These are phyloP conservation scores for Copromyces sp. DNA, from an alignment of 495 filamentous ascomycete species.

Conservation along the genomic window DNA sequence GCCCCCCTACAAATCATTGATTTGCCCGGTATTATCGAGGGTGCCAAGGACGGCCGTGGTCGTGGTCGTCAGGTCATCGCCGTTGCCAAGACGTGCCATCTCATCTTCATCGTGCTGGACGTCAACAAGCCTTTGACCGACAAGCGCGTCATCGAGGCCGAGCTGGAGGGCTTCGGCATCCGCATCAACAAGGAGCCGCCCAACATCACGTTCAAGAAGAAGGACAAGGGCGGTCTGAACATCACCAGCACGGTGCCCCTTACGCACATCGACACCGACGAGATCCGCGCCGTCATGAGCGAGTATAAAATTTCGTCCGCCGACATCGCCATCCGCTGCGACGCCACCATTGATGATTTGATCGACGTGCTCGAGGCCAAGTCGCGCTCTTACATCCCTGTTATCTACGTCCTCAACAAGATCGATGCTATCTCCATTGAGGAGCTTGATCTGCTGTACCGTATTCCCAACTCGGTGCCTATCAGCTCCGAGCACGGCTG, in stretches of 20 bases:
- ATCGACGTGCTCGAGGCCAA: slow-evolving; percentile 96
- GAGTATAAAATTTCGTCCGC: slow-evolving; percentile 96
- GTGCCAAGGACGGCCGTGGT: slow-evolving; percentile 96
- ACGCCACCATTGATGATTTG: slow-evolving; percentile 73
- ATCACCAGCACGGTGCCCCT: slow-evolving; percentile 89
- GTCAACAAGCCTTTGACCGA: slow-evolving; percentile 97
- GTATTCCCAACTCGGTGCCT: slow-evolving; percentile 91
- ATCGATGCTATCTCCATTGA: slow-evolving; percentile 97
- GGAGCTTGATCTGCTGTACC: slow-evolving; percentile 89
- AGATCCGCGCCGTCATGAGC: slow-evolving; percentile 94
- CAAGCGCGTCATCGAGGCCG: slow-evolving; percentile 92
- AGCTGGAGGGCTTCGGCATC: slow-evolving; percentile 96
- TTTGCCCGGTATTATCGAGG: slow-evolving; percentile 96
- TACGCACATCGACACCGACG: slow-evolving; percentile 86
- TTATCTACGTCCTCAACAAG: slow-evolving; percentile 98
- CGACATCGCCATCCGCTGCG: slow-evolving; percentile 95
- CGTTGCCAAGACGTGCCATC: slow-evolving; percentile 94
- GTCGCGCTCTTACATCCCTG: slow-evolving; percentile 90
- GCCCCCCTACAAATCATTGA: slow-evolving; percentile 98
- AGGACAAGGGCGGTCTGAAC: slow-evolving; percentile 93
- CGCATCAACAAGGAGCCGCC: slow-evolving; percentile 94
- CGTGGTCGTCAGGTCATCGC: slow-evolving; percentile 98
- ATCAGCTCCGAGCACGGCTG: slow-evolving; percentile 97
- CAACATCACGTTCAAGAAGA: slow-evolving; percentile 97
- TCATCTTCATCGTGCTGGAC: slow-evolving; percentile 97